Conservation (phyloP, 1,284 basidiomycete genomes). For the Anthracocystis panici-leucophaei region DNA sequence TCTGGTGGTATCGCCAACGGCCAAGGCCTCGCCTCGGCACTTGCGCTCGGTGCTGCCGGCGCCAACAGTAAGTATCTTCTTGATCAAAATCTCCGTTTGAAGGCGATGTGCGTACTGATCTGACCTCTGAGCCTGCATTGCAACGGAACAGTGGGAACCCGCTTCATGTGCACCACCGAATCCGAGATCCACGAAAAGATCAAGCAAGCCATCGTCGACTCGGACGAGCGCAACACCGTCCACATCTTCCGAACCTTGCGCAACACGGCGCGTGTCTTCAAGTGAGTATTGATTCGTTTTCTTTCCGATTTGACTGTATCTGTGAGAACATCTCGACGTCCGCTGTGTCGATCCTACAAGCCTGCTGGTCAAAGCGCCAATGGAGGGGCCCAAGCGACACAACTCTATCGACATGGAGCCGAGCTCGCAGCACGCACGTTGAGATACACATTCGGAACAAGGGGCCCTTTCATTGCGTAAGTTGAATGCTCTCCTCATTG, state of each 20-base stretch:
- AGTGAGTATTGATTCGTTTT: conserved; percentile 68
- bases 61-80: conserved; percentile 79
- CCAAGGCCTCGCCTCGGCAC: conserved; percentile 82
- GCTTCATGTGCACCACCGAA: conserved; percentile 80
- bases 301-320: neutral
- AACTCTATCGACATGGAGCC: neutral
- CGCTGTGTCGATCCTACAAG: neutral
- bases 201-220: conserved; percentile 87
- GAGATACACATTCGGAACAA: neutral
- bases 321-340: neutral
- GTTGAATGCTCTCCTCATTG: neutral
- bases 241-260: conserved; percentile 86
- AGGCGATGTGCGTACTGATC: neutral
- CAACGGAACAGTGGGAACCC: conserved; percentile 74
- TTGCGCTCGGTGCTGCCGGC: conserved; percentile 87
- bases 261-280: conserved; percentile 90
- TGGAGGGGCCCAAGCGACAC: conserved; percentile 28
- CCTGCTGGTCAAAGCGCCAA: conserved; percentile 13
- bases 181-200: conserved; percentile 89
- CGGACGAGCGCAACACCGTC: conserved; percentile 81
- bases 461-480: conserved; percentile 44
- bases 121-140: neutral
- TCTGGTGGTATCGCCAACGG: conserved; percentile 77
- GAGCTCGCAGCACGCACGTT: neutral
- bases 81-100: neutral